Evolutionary conservation across 139 green algal species (phyloP).

Genomic region (Nannochloris sp.): DNA sequence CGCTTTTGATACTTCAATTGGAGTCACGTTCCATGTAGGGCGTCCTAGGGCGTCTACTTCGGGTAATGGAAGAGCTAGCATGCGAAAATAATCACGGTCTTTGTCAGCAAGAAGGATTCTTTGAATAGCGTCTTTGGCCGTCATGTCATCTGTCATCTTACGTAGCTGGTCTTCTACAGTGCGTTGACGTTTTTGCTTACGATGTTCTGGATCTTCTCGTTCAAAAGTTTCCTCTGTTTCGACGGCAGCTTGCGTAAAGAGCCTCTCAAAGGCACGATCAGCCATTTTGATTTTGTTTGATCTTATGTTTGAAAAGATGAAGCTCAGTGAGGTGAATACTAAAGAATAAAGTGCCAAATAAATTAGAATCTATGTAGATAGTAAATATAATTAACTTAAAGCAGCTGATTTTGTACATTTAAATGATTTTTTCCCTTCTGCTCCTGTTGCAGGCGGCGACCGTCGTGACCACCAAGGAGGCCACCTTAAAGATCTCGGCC

Average conservation of each 20-base stretch:
- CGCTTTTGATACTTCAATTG: conserved; percentile 50
- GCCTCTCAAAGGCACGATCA: conserved; percentile 17
- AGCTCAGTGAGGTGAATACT: too few relatives aligned
- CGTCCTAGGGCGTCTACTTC: conserved; percentile 58
- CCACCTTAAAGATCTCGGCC: too few relatives aligned
- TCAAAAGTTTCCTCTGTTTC: not conserved
- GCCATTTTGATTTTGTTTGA: conserved; percentile 7
- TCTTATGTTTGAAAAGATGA: too few relatives aligned
- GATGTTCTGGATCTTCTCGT: conserved; percentile 2
- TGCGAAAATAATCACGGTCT: conserved; percentile 65
- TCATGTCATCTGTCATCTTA: conserved; percentile 14
- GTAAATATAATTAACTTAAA: too few relatives aligned
- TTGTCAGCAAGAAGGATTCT: conserved; percentile 54
- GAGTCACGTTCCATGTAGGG: conserved; percentile 42
- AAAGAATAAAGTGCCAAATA: too few relatives aligned
- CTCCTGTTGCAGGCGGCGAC: too few relatives aligned
- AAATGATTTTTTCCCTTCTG: too few relatives aligned
- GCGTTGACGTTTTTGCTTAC: conserved; percentile 4
- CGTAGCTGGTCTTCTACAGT: conserved; percentile 10
- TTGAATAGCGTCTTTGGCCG: conserved; percentile 36
- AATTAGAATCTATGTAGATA: too few relatives aligned
- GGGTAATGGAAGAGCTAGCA: conserved; percentile 53
- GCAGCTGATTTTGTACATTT: too few relatives aligned
- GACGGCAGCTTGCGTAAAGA: not conserved
- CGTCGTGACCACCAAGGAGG: too few relatives aligned